phyloP scores from a whole-genome alignment of 345 rosid genomes.

The Syzygium aqueum region DNA sequence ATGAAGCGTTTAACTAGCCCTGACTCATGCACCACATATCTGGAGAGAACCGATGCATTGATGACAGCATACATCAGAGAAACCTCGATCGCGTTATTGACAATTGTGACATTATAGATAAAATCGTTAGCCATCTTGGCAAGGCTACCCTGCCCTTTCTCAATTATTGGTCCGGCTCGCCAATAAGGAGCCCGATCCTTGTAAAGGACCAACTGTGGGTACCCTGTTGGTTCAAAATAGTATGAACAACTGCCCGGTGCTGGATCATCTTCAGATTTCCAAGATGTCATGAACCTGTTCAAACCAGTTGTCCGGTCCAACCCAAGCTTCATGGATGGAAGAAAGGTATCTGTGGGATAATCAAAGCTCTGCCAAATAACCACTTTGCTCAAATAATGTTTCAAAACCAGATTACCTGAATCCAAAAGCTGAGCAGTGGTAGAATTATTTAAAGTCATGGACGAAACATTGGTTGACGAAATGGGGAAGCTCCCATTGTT shows the following conservation, averaged over 20 bases:
- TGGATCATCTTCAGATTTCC: conserved; percentile 18
- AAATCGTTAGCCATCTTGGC: conserved; percentile 33
- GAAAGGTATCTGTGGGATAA: conserved; percentile 9
- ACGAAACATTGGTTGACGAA: conserved; percentile 5
- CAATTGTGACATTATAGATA: conserved; percentile 24
- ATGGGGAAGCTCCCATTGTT: background rate
- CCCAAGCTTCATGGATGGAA: conserved; percentile 14
- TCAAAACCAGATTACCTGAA: conserved; percentile 16
- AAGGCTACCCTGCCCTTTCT: conserved; percentile 43
- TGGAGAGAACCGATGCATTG: conserved; percentile 20
- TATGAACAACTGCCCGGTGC: conserved; percentile 1
- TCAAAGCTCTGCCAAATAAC: conserved; percentile 24
- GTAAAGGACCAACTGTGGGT: conserved; percentile 19
- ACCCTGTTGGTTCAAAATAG: background rate
- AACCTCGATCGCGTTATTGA: conserved; percentile 21
- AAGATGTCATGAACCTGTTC: conserved; percentile 3
- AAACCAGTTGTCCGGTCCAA: conserved; percentile 4
- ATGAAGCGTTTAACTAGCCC: conserved; percentile 31
- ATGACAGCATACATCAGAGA: conserved; percentile 16
- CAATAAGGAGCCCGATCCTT: conserved; percentile 14
- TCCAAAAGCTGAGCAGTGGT: too few species aligned
- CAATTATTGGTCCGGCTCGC: conserved; percentile 61
- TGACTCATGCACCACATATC: conserved; percentile 32
- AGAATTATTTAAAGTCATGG: background rate
- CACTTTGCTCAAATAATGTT: background rate